Percentiles rank a stretch among this genome's conserved stretches.
These are phyloP conservation scores for Hyphopichia buzzinii DNA, from an alignment of 1,139 yeast species.

Conservation along the genomic window DNA sequence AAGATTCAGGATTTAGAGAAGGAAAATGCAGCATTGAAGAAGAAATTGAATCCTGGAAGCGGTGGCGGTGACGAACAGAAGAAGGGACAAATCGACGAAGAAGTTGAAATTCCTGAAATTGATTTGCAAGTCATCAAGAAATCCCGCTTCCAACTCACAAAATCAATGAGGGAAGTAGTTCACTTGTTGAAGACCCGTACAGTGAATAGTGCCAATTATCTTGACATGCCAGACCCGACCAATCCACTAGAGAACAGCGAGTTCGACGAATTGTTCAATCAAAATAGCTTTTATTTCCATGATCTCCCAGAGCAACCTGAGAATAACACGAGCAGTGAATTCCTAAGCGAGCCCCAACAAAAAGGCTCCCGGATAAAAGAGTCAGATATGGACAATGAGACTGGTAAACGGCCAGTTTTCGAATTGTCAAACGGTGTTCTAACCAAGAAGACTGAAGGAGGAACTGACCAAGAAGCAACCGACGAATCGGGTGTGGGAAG, in stretches of 20 bases:
- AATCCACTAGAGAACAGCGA: conserved; percentile 8
- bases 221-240: conserved; percentile 20
- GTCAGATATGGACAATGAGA: background rate
- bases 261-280: conserved; percentile 17
- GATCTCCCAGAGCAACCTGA: background rate
- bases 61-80: background rate
- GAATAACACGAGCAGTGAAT: background rate
- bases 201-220: conserved; percentile 16
- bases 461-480: background rate
- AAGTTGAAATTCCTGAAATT: conserved; percentile 32
- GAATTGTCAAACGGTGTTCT: conserved; percentile 1
- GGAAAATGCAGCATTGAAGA: conserved; percentile 15
- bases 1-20: conserved; percentile 30
- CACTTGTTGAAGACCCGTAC: conserved; percentile 39
- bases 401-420: background rate
- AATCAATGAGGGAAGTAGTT: conserved; percentile 43
- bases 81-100: conserved; percentile 4
- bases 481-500: background rate
- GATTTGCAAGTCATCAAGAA: conserved; percentile 39
- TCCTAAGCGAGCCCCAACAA: background rate
- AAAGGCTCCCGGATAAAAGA: background rate
- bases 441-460: background rate
- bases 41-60: conserved; percentile 5
- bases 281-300: conserved; percentile 8
- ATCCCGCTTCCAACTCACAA: conserved; percentile 38